A percentile compares a stretch with the other conserved stretches of the same genome.
Conservation (phyloP, 225 moss, liverwort and hornwort genomes). For the Lunularia cruciata region DNA sequence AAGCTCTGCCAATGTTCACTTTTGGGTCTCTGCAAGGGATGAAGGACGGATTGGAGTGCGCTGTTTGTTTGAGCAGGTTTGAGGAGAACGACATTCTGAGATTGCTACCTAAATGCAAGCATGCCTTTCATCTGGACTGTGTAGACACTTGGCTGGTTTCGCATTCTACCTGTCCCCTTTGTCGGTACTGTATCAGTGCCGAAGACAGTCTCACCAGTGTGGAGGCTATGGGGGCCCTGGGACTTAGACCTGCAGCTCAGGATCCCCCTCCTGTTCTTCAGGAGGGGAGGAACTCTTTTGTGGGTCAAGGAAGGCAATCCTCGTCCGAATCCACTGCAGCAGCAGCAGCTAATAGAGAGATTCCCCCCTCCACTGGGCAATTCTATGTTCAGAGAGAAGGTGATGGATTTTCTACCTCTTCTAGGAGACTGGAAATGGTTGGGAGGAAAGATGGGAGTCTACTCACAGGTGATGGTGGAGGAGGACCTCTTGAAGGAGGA, state of each 20-base stretch:
- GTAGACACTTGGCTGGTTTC: conserved; percentile 84
- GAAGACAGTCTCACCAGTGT: conserved; percentile 58
- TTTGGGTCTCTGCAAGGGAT: conserved; percentile 82
- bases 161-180: conserved; percentile 91
- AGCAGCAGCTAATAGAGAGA: not conserved
- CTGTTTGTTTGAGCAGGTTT: conserved; percentile 84
- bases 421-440: conserved; percentile 42
- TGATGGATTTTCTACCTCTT: conserved; percentile 26
- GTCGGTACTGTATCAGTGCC: conserved; percentile 67
- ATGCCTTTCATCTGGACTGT: conserved; percentile 87
- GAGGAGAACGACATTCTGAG: conserved; percentile 75
- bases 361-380: conserved; percentile 26
- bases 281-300: not conserved
- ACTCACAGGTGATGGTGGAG: conserved; percentile 40
- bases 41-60: conserved; percentile 87
- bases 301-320: conserved; percentile 5
- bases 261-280: conserved; percentile 27
- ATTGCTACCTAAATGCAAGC: conserved; percentile 85
- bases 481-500: not conserved
- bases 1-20: conserved; percentile 90
- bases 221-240: conserved; percentile 47
- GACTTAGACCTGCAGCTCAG: conserved; percentile 36
- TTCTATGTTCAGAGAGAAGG: conserved; percentile 48
- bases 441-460: conserved; percentile 76
- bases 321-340: not conserved